Base-by-base conservation (phyloP, 306 rosid species). In the Acacia melanoxylon region DNA sequence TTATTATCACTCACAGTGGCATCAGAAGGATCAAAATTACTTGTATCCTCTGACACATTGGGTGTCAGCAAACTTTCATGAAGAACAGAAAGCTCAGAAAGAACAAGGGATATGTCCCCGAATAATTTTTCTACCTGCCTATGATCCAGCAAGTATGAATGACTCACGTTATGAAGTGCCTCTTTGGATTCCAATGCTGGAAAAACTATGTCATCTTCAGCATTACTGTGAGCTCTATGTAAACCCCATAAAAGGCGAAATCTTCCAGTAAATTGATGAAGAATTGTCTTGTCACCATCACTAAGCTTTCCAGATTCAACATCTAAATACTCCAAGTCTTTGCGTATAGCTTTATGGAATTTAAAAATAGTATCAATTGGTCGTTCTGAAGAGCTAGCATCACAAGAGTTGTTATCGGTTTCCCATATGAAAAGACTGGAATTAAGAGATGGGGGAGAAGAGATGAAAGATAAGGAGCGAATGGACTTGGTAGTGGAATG, bases 161-260 rank as follows among this genome's bases (percentile, higher is more conserved):
- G 98, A 83, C 98, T 93, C 78, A 93, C 99, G 22, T 93, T 96
- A 74, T 96, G 99, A 85, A 96, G 94, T 9, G 98, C 88, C 90
- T 96, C 99, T 87, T 96, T 93, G 77, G 99, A 96, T 89, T 96
- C 98, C 86, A 96, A 78, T 9, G 98, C 99, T 72, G 99, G 99
- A 88, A 96, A 96, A 75, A 92, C 97, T 85, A 96, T 91, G 80
- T 93, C 98, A 92, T 96, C 99, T 86, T 96, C 99, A 27, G 99
- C 99, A 81, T 96, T 96, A 86, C 99, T 96, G 81, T 96, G 99
- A 70, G 99, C 99, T 89, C 97, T 92, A 84, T 96, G 91, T 77
- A 96, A 85, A 24, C 99, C 99, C 99, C 99, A 96, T 75, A 96
- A 89, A 79, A 96, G 95, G 71, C 97, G 98, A 88, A 96, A 96